phyloP scores from a whole-genome alignment of 2,329 filamentous ascomycete genomes.

The Cordyceps cicadae region DNA sequence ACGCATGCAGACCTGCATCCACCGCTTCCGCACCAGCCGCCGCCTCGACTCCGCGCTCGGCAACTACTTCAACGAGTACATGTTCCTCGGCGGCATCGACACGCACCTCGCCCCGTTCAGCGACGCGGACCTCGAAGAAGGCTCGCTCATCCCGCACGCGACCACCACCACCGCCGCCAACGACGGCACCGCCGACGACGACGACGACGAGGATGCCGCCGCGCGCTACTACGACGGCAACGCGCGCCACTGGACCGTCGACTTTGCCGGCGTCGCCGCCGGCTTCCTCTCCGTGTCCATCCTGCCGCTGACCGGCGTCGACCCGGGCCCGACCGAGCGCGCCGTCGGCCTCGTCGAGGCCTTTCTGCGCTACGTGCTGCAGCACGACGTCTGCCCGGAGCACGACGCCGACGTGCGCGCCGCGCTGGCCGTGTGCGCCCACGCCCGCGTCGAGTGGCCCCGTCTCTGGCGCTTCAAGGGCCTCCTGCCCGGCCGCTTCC shows the following conservation, averaged over 20 bases:
- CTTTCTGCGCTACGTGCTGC: constrained; percentile 79
- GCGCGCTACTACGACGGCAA: constrained; percentile 42
- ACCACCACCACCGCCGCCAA: too few species aligned
- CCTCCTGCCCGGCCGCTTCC: constrained; percentile 69
- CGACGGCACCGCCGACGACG: background rate
- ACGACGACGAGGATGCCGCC: constrained; percentile 30
- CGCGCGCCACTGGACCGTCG: constrained; percentile 60
- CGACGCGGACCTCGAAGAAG: constrained; percentile 50
- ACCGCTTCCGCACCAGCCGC: constrained; percentile 69
- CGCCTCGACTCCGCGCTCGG: constrained; percentile 58
- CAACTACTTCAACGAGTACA: constrained; percentile 68
- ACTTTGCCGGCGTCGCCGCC: constrained; percentile 69
- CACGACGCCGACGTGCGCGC: constrained; percentile 57
- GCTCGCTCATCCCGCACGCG: constrained; percentile 37
- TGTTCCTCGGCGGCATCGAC: constrained; percentile 75
- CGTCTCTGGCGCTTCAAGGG: constrained; percentile 42
- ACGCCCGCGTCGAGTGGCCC: constrained; percentile 59
- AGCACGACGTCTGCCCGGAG: constrained; percentile 81
- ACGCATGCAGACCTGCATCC: constrained; percentile 77
- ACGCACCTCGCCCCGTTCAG: constrained; percentile 48
- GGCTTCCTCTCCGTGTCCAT: constrained; percentile 65
- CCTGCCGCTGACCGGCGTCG: constrained; percentile 47
- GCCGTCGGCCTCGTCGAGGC: constrained; percentile 66
- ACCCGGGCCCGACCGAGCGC: constrained; percentile 42
- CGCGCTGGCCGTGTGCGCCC: constrained; percentile 58